These are phyloP conservation scores for Leucoagaricus sp. DNA, from an alignment of 1,284 basidiomycete species.

Conservation along the genomic window DNA sequence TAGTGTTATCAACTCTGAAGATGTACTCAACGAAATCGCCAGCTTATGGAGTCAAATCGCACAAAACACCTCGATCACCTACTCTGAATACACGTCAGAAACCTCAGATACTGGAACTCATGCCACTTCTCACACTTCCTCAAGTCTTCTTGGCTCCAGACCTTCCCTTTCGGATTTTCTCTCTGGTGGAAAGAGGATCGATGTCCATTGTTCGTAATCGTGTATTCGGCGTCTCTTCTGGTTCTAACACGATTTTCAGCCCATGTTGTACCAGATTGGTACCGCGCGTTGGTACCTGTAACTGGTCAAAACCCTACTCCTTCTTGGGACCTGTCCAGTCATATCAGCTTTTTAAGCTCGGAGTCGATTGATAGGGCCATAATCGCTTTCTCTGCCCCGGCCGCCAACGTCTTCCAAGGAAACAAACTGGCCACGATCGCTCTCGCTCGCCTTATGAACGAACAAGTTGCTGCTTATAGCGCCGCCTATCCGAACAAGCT, in stretches of 20 bases:
- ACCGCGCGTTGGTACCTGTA: constrained; percentile 29
- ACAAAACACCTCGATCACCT: constrained; percentile 4
- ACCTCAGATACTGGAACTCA: constrained; percentile 1
- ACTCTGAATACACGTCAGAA: not conserved
- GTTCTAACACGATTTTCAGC: constrained; percentile 18
- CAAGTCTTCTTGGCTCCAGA: constrained; percentile 10
- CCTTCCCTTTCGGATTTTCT: constrained; percentile 12
- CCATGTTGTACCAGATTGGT: constrained; percentile 36
- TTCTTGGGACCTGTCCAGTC: constrained; percentile 27
- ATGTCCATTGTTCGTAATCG: constrained; percentile 28
- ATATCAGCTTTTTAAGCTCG: constrained; percentile 31
- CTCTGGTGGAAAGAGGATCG: constrained; percentile 24
- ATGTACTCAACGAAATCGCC: constrained; percentile 27
- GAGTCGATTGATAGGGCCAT: constrained; percentile 30
- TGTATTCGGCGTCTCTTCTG: too few species aligned
- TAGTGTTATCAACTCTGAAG: constrained; percentile 24
- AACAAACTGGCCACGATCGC: constrained; percentile 29
- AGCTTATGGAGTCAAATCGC: constrained; percentile 17
- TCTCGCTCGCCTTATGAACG: constrained; percentile 37
- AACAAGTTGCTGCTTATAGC: constrained; percentile 33
- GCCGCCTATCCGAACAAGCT: constrained; percentile 28
- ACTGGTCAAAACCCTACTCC: constrained; percentile 34
- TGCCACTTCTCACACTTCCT: too few species aligned
- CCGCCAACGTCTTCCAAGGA: constrained; percentile 32
- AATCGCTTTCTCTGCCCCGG: constrained; percentile 33